Evolutionary conservation across 2,329 filamentous ascomycete species (phyloP).

Genomic region (Atkinsonella hypoxylon): DNA sequence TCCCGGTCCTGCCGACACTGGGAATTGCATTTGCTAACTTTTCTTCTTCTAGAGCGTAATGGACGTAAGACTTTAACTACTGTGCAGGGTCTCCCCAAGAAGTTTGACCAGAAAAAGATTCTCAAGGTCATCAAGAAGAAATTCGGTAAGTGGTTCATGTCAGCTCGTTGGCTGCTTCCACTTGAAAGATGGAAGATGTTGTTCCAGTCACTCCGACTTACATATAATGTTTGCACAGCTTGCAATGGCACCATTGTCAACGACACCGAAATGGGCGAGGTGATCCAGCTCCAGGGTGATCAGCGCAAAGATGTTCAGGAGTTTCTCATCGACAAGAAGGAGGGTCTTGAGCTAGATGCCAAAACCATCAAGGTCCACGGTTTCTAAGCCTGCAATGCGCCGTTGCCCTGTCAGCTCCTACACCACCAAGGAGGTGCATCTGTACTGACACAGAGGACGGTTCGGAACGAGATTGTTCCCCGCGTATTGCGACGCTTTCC

Average conservation of each 20-base stretch:
- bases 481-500: conserved; percentile 16
- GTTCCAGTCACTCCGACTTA: conserved; percentile 5
- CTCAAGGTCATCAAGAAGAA: conserved; percentile 99
- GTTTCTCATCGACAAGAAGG: conserved; percentile 92
- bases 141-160: conserved; percentile 54
- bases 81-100: conserved; percentile 96
- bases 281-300: conserved; percentile 98
- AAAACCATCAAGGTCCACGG: conserved; percentile 89
- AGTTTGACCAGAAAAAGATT: conserved; percentile 99
- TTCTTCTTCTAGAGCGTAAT: conserved; percentile 86
- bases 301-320: conserved; percentile 98
- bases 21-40: conserved; percentile 25
- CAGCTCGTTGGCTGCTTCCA: background rate
- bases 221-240: conserved; percentile 37
- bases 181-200: background rate
- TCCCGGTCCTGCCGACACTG: conserved; percentile 1
- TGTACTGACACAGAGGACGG: conserved; percentile 20
- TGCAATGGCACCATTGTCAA: conserved; percentile 99
- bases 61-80: conserved; percentile 99
- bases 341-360: conserved; percentile 82
- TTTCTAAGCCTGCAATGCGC: conserved; percentile 30
- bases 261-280: conserved; percentile 94
- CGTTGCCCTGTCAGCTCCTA: conserved; percentile 24
- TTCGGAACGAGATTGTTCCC: conserved; percentile 15
- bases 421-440: conserved; percentile 15